A percentile compares a stretch with the other conserved stretches of the same genome.
phyloP scores from a whole-genome alignment of 2,329 filamentous ascomycete genomes.

The Diaporthe caulivora region DNA sequence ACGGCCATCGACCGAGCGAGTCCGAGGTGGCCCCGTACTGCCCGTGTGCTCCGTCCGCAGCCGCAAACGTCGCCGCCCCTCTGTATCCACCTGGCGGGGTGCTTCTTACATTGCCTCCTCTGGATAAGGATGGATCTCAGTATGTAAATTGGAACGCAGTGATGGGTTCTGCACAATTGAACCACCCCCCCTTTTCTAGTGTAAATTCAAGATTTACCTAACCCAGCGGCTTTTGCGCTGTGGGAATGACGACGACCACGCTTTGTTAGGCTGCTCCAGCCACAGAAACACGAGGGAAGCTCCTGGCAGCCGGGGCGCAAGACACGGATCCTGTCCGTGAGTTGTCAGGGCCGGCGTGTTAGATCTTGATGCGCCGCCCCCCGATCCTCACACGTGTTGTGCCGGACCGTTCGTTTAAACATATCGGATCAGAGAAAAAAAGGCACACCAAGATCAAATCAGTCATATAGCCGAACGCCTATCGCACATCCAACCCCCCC shows the following conservation, averaged over 20 bases:
- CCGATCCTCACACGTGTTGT: constrained; percentile 20
- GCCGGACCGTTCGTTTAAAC: not conserved
- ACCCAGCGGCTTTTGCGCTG: constrained; percentile 17
- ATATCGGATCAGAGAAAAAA: not conserved
- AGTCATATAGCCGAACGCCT: not conserved
- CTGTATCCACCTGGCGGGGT: not conserved
- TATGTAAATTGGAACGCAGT: not conserved
- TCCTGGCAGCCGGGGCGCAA: not conserved
- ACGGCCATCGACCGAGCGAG: constrained; percentile 15
- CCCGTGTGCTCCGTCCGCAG: constrained; percentile 1
- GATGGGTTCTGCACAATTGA: not conserved
- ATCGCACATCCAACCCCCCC: too few relatives aligned
- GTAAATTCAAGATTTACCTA: not conserved
- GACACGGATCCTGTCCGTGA: constrained; percentile 18
- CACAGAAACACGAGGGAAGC: constrained; percentile 8
- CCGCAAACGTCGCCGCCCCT: not conserved
- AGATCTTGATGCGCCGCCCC: constrained; percentile 11
- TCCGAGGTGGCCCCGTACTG: not conserved
- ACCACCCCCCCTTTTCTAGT: too few relatives aligned
- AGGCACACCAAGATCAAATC: not conserved
- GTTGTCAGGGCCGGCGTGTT: constrained; percentile 24
- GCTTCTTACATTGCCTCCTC: not conserved
- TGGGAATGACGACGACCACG: not conserved
- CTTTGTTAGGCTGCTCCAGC: not conserved
- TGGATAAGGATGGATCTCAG: not conserved